These are phyloP conservation scores for Colletotrichum shisoi DNA, from an alignment of 2,329 filamentous ascomycete species.

Conservation along the genomic window DNA sequence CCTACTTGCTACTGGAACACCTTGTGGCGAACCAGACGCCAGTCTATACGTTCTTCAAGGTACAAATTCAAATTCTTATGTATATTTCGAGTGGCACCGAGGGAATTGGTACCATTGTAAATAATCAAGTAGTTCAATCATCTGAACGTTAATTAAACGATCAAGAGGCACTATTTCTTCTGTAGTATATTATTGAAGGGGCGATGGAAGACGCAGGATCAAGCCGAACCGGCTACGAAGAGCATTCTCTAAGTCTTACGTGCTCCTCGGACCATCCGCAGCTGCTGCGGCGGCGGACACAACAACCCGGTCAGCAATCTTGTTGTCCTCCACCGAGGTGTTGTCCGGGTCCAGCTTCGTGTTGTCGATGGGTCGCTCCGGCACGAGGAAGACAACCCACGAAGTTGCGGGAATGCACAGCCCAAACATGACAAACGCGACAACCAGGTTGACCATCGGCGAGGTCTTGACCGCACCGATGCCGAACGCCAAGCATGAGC, in stretches of 20 bases:
- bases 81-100: too few relatives aligned
- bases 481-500: conserved; percentile 57
- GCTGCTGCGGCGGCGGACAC: conserved; percentile 17
- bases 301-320: conserved; percentile 11
- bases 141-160: too few relatives aligned
- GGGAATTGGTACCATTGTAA: too few relatives aligned
- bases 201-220: too few relatives aligned
- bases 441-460: conserved; percentile 58
- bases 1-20: too few relatives aligned
- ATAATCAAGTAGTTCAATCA: too few relatives aligned
- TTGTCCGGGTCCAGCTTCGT: conserved; percentile 6
- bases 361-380: conserved; percentile 46
- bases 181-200: too few relatives aligned
- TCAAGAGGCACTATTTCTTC: too few relatives aligned
- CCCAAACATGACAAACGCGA: conserved; percentile 58
- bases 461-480: conserved; percentile 56
- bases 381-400: conserved; percentile 49
- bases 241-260: background rate
- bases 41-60: too few relatives aligned
- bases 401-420: conserved; percentile 52
- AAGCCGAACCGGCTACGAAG: too few relatives aligned
- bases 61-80: too few relatives aligned
- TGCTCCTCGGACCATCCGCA: conserved; percentile 8
- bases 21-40: too few relatives aligned
- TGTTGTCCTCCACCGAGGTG: conserved; percentile 7